phyloP scores from a whole-genome alignment of 2,329 filamentous ascomycete genomes.

The Coleophoma crateriformis region DNA sequence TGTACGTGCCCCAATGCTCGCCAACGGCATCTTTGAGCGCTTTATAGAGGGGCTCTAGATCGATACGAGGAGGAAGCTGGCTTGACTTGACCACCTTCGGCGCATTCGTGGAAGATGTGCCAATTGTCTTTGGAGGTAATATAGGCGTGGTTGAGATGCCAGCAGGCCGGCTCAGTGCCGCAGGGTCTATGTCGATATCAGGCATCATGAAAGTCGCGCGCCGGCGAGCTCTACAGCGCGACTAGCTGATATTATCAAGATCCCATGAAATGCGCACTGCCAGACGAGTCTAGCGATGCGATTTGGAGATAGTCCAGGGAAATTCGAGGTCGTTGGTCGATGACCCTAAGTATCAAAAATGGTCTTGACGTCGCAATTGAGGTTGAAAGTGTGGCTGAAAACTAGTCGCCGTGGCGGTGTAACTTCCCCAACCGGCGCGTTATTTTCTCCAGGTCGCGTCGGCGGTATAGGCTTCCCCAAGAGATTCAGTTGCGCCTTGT shows the following conservation, averaged over 20 bases:
- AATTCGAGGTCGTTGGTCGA: constrained; percentile 10
- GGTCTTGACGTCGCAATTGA: constrained; percentile 1
- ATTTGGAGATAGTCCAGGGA: constrained; percentile 14
- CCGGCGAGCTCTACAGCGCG: constrained; percentile 19
- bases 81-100: constrained; percentile 48
- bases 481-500: neutral
- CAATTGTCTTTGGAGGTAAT: constrained; percentile 51
- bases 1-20: constrained; percentile 61
- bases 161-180: constrained; percentile 59
- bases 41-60: constrained; percentile 60
- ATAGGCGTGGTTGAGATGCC: constrained; percentile 53
- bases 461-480: too few species aligned
- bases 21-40: constrained; percentile 54
- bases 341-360: constrained; percentile 5
- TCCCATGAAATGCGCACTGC: constrained; percentile 20
- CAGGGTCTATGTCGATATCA: constrained; percentile 67
- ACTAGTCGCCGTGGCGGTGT: too few species aligned
- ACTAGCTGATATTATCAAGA: constrained; percentile 13
- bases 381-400: neutral
- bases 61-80: constrained; percentile 61
- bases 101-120: constrained; percentile 41
- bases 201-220: constrained; percentile 43
- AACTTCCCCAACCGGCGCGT: neutral
- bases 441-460: neutral
- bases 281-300: constrained; percentile 15